Percentiles rank a stretch among this genome's conserved stretches.
phyloP scores from a whole-genome alignment of 345 rosid genomes.

The Eucalyptus curtisii region DNA sequence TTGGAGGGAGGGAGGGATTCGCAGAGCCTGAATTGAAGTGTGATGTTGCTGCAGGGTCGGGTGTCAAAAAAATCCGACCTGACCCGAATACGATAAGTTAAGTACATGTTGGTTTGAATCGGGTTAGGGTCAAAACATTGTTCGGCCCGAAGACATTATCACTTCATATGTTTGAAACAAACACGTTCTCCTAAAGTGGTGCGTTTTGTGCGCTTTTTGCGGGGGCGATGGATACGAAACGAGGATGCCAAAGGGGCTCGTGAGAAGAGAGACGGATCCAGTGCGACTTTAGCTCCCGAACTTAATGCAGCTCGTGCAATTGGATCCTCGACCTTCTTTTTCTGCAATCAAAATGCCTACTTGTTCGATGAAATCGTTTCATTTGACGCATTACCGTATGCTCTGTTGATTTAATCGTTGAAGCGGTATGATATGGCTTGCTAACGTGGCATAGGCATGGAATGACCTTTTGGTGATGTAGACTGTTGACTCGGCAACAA shows the following conservation, averaged over 20 bases:
- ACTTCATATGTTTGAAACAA: too few species aligned
- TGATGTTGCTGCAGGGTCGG: neutral
- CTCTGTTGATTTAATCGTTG: neutral
- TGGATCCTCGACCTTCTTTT: neutral
- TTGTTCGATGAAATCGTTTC: neutral
- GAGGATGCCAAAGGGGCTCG: neutral
- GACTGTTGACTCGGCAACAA: neutral
- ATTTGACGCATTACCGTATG: neutral
- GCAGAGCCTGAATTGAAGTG: neutral
- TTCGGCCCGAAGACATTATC: too few species aligned
- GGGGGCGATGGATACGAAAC: neutral
- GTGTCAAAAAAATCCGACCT: too few species aligned
- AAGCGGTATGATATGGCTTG: neutral
- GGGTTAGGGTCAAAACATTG: too few species aligned
- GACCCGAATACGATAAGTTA: too few species aligned
- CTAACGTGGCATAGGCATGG: accelerated
- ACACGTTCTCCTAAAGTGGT: neutral
- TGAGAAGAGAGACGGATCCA: neutral
- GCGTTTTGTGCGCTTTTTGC: neutral
- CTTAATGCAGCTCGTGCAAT: neutral
- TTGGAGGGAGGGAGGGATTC: neutral
- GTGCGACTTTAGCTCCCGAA: neutral
- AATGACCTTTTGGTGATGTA: neutral
- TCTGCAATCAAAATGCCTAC: neutral
- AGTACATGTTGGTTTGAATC: too few species aligned